Percentiles rank a stretch among this genome's conserved stretches.
Evolutionary conservation across 2,329 filamentous ascomycete genomes (phyloP).

Genomic region (Dactylonectria macrodidyma): DNA sequence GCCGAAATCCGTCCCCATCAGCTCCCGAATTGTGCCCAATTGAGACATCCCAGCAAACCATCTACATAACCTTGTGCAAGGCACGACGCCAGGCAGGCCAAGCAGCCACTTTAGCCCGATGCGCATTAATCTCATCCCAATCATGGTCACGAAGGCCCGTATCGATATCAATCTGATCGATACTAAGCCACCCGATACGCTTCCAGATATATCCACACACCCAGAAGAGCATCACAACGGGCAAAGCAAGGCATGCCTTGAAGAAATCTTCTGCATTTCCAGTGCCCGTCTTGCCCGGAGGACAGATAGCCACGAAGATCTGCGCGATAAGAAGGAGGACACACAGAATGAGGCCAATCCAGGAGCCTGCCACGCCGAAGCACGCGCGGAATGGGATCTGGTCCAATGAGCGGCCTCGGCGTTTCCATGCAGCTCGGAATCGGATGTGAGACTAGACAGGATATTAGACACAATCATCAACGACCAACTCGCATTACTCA

Average conservation of each 20-base stretch:
- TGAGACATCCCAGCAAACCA: no score
- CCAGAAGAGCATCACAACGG: conserved; percentile 68
- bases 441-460: conserved; percentile 64
- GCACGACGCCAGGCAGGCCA: no score
- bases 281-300: conserved; percentile 47
- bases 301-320: conserved; percentile 63
- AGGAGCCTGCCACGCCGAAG: conserved; percentile 73
- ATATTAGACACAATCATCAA: no score
- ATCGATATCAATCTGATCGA: conserved; percentile 75
- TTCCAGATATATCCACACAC: conserved; percentile 74
- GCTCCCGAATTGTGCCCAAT: no score
- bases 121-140: conserved; percentile 58
- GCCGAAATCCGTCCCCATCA: no score
- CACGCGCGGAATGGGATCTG: conserved; percentile 72
- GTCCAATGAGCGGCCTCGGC: conserved; percentile 70
- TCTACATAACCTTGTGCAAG: no score
- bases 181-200: conserved; percentile 69
- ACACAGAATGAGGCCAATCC: conserved; percentile 58
- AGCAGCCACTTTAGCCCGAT: background rate
- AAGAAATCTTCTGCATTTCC: conserved; percentile 65
- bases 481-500: no score
- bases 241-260: conserved; percentile 66
- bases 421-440: conserved; percentile 72
- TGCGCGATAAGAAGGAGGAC: conserved; percentile 61
- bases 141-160: conserved; percentile 73